phyloP scores from a whole-genome alignment of 2,329 filamentous ascomycete genomes.

The Blastomyces percursus region DNA sequence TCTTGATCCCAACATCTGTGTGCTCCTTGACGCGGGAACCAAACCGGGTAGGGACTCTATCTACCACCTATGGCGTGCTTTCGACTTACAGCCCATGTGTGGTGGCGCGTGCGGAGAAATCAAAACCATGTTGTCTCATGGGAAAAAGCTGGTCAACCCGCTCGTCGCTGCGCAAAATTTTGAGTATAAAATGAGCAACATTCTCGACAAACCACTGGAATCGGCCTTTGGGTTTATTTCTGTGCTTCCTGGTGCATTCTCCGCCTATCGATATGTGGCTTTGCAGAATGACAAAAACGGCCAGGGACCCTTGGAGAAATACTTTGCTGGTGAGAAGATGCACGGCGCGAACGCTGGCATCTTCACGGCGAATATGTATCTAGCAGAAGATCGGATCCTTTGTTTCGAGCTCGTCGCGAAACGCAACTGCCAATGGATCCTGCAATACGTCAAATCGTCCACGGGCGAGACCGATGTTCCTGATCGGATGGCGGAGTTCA shows the following conservation, averaged over 20 bases:
- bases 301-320: constrained; percentile 85
- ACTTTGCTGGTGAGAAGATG: constrained; percentile 94
- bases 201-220: constrained; percentile 93
- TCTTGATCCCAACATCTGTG: constrained; percentile 90
- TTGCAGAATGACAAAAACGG: constrained; percentile 95
- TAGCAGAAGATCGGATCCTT: constrained; percentile 42
- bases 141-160: constrained; percentile 83
- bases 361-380: constrained; percentile 75
- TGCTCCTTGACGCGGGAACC: constrained; percentile 90
- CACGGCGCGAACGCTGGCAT: constrained; percentile 87
- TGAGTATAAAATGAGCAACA: constrained; percentile 99
- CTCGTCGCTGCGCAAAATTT: constrained; percentile 96
- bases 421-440: constrained; percentile 91
- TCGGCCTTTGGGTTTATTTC: constrained; percentile 97
- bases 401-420: constrained; percentile 82
- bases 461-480: constrained; percentile 96
- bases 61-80: constrained; percentile 97
- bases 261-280: constrained; percentile 90
- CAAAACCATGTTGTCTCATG: constrained; percentile 85
- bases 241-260: constrained; percentile 92
- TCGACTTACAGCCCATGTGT: constrained; percentile 95
- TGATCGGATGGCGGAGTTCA: constrained; percentile 84
- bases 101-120: constrained; percentile 97
- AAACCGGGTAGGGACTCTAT: constrained; percentile 89
- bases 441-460: constrained; percentile 97